Percentiles rank a stretch among this genome's conserved stretches.
Conservation (phyloP, 257 asterid genomes). For the Datura wrightii region DNA sequence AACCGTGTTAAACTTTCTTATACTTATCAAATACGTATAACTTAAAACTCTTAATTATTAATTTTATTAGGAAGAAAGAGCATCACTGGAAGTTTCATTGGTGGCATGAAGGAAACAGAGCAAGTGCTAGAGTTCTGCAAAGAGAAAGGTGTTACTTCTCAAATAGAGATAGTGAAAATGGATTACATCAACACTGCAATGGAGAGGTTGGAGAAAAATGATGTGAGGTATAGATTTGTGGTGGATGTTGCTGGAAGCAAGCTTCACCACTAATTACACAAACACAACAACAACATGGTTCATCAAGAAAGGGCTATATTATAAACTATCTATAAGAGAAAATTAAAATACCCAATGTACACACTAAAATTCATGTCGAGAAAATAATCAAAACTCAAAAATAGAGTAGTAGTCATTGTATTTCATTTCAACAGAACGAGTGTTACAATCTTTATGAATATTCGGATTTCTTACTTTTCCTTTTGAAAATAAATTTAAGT, state of each 20-base stretch:
- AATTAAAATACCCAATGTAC: neutral
- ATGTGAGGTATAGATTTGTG: constrained; percentile 87
- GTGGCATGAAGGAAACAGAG: constrained; percentile 86
- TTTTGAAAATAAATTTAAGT: too few relatives aligned
- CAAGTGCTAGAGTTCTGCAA: constrained; percentile 94
- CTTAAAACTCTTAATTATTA: neutral
- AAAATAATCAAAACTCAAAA: too few relatives aligned
- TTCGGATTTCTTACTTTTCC: too few relatives aligned
- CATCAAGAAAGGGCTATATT: neutral
- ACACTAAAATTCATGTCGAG: too few relatives aligned
- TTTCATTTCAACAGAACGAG: too few relatives aligned
- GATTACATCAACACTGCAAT: constrained; percentile 83
- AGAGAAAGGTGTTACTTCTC: constrained; percentile 69
- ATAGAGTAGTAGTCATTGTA: too few relatives aligned
- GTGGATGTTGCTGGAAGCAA: constrained; percentile 93
- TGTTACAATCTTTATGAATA: too few relatives aligned
- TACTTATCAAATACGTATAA: neutral
- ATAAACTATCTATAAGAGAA: neutral
- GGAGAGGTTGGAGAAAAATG: constrained; percentile 89
- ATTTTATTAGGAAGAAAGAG: constrained; percentile 68
- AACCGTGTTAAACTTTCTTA: neutral
- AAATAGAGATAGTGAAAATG: constrained; percentile 84
- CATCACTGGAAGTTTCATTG: constrained; percentile 87
- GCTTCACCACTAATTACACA: constrained; percentile 45
- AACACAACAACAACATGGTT: neutral